These are phyloP conservation scores for Alternaria conjuncta DNA, from an alignment of 2,329 filamentous ascomycete genomes.

Conservation along the genomic window DNA sequence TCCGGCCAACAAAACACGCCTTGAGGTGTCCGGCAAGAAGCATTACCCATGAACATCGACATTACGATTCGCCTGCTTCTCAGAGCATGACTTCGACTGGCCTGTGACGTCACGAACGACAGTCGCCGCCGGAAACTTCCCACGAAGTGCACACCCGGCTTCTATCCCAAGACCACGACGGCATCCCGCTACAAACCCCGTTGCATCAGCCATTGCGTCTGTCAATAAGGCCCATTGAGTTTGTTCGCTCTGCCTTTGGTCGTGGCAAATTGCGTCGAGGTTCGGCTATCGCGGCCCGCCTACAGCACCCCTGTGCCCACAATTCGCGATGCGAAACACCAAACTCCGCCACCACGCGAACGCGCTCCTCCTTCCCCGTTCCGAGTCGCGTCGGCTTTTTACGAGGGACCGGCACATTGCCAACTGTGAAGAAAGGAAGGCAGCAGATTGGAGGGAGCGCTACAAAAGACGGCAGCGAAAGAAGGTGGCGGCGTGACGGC, in stretches of 20 bases:
- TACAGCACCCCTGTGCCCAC: neutral
- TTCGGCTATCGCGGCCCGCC: neutral
- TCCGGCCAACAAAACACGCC: constrained; percentile 13
- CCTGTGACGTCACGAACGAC: neutral
- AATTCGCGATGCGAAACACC: neutral
- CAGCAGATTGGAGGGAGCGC: neutral
- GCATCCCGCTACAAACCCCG: accelerated
- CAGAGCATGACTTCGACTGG: accelerated
- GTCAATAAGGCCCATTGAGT: neutral
- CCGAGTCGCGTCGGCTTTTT: neutral
- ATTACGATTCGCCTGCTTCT: neutral
- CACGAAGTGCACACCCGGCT: accelerated
- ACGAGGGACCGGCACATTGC: neutral
- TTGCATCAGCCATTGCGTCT: neutral
- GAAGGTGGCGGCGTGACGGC: neutral
- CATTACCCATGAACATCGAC: neutral
- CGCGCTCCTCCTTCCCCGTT: neutral
- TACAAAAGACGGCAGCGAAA: neutral
- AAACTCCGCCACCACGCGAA: neutral
- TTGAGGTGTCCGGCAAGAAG: neutral
- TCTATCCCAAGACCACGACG: neutral
- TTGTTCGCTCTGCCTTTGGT: neutral
- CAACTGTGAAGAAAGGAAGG: neutral
- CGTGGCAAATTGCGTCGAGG: neutral
- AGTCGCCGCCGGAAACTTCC: accelerated